Evolutionary conservation across 2,329 filamentous ascomycete species (phyloP).

Genomic region (Colletotrichum sp.): DNA sequence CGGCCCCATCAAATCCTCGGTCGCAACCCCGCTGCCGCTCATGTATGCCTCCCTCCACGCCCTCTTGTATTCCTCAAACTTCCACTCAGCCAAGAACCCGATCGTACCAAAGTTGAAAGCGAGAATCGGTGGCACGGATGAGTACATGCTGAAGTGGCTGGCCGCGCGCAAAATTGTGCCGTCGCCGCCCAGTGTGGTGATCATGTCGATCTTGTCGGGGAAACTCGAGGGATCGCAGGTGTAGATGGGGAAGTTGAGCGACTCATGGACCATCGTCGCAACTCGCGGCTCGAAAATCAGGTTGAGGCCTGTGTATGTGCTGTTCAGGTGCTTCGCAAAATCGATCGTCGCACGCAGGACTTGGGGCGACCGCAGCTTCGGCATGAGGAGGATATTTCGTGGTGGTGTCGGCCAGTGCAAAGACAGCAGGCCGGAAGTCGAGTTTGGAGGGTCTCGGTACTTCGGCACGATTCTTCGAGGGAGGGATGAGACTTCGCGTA

Average conservation of each 20-base stretch:
- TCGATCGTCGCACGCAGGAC: slow-evolving; percentile 57
- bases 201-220: slow-evolving; percentile 83
- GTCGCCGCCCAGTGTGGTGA: slow-evolving; percentile 91
- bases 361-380: slow-evolving; percentile 60
- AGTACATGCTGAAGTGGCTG: slow-evolving; percentile 74
- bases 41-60: slow-evolving; percentile 95
- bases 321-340: slow-evolving; percentile 74
- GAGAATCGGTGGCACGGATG: slow-evolving; percentile 85
- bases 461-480: slow-evolving; percentile 63
- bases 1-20: slow-evolving; percentile 45
- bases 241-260: slow-evolving; percentile 77
- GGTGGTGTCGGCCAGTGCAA: slow-evolving; percentile 60
- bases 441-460: slow-evolving; percentile 64
- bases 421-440: slow-evolving; percentile 53
- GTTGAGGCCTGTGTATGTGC: slow-evolving; percentile 80
- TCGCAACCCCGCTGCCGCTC: slow-evolving; percentile 62
- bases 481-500: slow-evolving; percentile 55
- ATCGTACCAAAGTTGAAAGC: slow-evolving; percentile 97
- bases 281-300: slow-evolving; percentile 83
- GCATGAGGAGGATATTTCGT: slow-evolving; percentile 62
- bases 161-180: slow-evolving; percentile 88
- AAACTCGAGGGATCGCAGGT: slow-evolving; percentile 57
- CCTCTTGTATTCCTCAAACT: slow-evolving; percentile 89
- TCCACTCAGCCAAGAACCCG: slow-evolving; percentile 96
- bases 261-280: slow-evolving; percentile 72